A percentile compares a stretch with the other conserved stretches of the same genome.
Evolutionary conservation across 495 filamentous ascomycete species (phyloP).

Genomic region (Bacidia rubella): DNA sequence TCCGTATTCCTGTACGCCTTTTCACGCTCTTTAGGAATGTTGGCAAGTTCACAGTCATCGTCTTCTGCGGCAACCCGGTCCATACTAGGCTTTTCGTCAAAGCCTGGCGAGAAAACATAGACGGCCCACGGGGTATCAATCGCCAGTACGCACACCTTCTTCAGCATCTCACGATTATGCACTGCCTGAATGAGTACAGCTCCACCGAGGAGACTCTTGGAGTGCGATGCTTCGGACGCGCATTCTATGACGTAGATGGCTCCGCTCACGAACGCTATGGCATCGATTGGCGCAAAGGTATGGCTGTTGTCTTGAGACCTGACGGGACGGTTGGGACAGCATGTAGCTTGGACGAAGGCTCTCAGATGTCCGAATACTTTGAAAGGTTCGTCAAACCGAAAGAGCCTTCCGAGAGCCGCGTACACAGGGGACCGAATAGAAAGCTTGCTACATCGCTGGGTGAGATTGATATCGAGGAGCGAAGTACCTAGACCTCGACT

Average conservation of each 20-base stretch:
- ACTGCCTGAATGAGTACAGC: neutral
- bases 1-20: constrained; percentile 6
- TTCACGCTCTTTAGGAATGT: constrained; percentile 6
- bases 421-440: too few relatives aligned
- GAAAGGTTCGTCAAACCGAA: constrained; percentile 2
- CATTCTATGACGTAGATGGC: constrained; percentile 41
- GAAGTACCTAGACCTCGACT: too few relatives aligned
- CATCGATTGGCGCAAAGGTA: constrained; percentile 30
- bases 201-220: constrained; percentile 9
- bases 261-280: constrained; percentile 43
- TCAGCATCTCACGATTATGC: constrained; percentile 9
- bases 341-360: constrained; percentile 4
- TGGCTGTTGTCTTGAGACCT: constrained; percentile 38
- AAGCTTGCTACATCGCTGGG: too few relatives aligned
- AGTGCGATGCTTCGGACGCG: constrained; percentile 17
- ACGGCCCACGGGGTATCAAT: neutral
- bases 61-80: constrained; percentile 7
- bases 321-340: constrained; percentile 23
- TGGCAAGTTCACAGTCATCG: constrained; percentile 11
- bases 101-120: neutral
- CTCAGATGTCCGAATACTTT: constrained; percentile 9
- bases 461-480: too few relatives aligned
- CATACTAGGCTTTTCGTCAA: neutral
- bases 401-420: too few relatives aligned
- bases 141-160: neutral